Conservation (phyloP, 805 yeast genomes). For the Cyberlindnera bimundalis region DNA sequence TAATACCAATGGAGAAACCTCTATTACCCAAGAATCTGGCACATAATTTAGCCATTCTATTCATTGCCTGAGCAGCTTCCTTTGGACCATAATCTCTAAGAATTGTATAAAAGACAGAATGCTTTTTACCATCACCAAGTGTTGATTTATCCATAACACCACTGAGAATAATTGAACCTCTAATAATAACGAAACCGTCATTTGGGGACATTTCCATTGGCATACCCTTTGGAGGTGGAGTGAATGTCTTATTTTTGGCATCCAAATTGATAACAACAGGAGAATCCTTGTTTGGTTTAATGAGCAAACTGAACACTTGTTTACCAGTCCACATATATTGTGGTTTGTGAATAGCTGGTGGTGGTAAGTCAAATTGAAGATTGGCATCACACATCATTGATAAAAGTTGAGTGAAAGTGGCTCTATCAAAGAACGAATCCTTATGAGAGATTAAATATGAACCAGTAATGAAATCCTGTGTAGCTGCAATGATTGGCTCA, state of each 20-base stretch:
- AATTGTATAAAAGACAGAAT: slow-evolving; percentile 92
- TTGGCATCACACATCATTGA: slow-evolving; percentile 96
- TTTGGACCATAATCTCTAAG: slow-evolving; percentile 95
- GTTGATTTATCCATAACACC: slow-evolving; percentile 98
- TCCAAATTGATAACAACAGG: slow-evolving; percentile 87
- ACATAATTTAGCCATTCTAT: slow-evolving; percentile 98
- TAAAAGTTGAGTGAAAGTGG: slow-evolving; percentile 73
- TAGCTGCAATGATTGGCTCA: slow-evolving; percentile 98
- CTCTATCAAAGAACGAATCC: slow-evolving; percentile 89
- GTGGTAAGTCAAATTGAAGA: slow-evolving; percentile 86
- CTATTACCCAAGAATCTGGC: slow-evolving; percentile 92
- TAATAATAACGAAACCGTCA: slow-evolving; percentile 88
- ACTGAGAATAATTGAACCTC: slow-evolving; percentile 83
- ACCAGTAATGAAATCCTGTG: slow-evolving; percentile 98
- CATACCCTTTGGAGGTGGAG: slow-evolving; percentile 65
- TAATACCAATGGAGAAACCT: slow-evolving; percentile 96
- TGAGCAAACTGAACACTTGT: slow-evolving; percentile 85
- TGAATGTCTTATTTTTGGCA: slow-evolving; percentile 88
- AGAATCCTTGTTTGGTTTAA: slow-evolving; percentile 72
- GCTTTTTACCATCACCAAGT: slow-evolving; percentile 97
- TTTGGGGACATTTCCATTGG: slow-evolving; percentile 97
- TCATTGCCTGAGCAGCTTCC: slow-evolving; percentile 95
- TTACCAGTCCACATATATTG: slow-evolving; percentile 94
- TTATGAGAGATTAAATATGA: slow-evolving; percentile 89
- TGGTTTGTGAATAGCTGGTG: slow-evolving; percentile 92